phyloP scores from a whole-genome alignment of 768 basidiomycete genomes.

The Strobilomyces echinocephalus region DNA sequence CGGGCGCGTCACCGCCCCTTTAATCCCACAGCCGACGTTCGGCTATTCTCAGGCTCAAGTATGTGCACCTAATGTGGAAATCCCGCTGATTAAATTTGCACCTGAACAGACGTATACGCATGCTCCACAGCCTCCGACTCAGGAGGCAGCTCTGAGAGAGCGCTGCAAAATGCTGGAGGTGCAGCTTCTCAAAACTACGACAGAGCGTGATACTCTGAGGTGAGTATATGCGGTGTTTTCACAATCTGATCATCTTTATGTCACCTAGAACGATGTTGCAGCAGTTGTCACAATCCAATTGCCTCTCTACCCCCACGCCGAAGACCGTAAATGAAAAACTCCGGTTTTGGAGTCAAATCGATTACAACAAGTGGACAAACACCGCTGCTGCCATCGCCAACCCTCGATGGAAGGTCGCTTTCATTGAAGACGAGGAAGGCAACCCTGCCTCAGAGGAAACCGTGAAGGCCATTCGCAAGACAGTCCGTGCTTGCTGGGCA shows the following conservation, averaged over 20 bases:
- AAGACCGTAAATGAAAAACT: neutral
- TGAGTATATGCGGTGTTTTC: neutral
- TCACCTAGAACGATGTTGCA: neutral
- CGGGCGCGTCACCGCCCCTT: too few relatives aligned
- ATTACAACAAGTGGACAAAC: neutral
- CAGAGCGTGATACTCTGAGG: neutral
- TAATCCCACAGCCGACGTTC: too few relatives aligned
- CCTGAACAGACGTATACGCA: neutral
- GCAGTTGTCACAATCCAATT: neutral
- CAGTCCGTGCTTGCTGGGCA: neutral
- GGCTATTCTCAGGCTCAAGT: too few relatives aligned
- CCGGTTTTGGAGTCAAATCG: neutral
- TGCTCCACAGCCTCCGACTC: too few relatives aligned
- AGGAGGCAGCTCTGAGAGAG: neutral
- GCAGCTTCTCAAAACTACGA: neutral
- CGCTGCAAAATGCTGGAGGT: neutral
- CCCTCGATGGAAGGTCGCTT: neutral
- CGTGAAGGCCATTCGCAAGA: conserved; percentile 1
- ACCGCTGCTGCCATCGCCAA: neutral
- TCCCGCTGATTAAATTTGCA: too few relatives aligned
- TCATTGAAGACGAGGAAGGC: neutral
- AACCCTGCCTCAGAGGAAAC: neutral
- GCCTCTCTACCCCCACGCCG: too few relatives aligned
- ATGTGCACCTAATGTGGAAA: too few relatives aligned
- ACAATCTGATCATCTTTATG: neutral